Conservation (phyloP, 1,284 basidiomycete genomes). For the Fomitopsis schrenkii region DNA sequence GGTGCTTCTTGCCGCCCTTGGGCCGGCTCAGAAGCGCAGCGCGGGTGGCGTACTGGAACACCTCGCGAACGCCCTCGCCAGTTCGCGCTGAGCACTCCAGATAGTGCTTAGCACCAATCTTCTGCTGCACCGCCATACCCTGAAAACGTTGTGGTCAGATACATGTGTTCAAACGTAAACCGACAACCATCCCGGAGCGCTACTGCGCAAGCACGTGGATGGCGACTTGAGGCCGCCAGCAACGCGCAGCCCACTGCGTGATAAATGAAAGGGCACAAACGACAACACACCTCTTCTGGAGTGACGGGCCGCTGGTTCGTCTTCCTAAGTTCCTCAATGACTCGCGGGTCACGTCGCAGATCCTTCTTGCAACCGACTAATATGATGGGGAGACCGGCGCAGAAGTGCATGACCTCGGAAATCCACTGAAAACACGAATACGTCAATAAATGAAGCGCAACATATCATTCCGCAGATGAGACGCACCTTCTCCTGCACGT, state of each 20-base stretch:
- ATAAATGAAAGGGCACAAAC: not conserved
- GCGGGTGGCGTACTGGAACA: slow-evolving; percentile 73
- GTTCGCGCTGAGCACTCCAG: slow-evolving; percentile 74
- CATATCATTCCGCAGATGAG: not conserved
- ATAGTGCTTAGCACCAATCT: slow-evolving; percentile 72
- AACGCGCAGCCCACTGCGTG: not conserved
- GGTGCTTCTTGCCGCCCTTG: slow-evolving; percentile 34
- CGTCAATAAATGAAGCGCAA: not conserved
- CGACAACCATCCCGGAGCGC: not conserved
- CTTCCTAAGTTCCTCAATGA: slow-evolving; percentile 55
- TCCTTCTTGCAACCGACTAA: slow-evolving; percentile 79
- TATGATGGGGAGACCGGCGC: slow-evolving; percentile 69
- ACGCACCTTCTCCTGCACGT: slow-evolving; percentile 76
- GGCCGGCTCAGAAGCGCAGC: slow-evolving; percentile 49
- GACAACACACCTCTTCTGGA: slow-evolving; percentile 43
- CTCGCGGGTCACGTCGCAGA: slow-evolving; percentile 51
- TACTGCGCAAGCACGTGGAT: slow-evolving; percentile 6
- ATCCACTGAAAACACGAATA: slow-evolving; percentile 53
- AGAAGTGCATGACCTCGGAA: slow-evolving; percentile 79
- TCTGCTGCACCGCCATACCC: slow-evolving; percentile 69
- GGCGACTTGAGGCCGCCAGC: not conserved
- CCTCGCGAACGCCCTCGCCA: slow-evolving; percentile 71
- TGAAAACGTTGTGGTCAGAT: slow-evolving; percentile 23
- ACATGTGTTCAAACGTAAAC: not conserved
- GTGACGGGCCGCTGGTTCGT: slow-evolving; percentile 62